Evolutionary conservation across 352 stramenopile genomes (phyloP).

Genomic region (Hyaloperonospora brassicae): DNA sequence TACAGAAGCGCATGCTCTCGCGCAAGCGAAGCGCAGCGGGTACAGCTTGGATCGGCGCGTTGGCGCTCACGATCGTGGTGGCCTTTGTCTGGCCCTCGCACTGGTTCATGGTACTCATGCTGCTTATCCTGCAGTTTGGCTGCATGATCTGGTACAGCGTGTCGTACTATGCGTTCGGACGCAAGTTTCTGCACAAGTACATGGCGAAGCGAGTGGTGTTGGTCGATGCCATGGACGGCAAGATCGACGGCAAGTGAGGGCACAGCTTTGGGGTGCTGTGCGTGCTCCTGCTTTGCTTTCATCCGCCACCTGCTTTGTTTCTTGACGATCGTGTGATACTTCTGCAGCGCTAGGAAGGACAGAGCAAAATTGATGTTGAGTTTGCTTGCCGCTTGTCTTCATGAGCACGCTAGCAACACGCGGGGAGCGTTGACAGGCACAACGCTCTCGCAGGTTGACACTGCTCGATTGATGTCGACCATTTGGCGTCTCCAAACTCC

Average conservation of each 20-base stretch:
- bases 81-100: conserved; percentile 35
- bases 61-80: conserved; percentile 36
- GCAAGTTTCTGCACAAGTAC: conserved; percentile 41
- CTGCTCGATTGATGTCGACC: conserved; percentile 9
- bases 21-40: conserved; percentile 27
- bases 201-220: conserved; percentile 29
- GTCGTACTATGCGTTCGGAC: conserved; percentile 42
- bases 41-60: conserved; percentile 33
- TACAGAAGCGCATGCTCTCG: conserved; percentile 36
- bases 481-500: conserved; percentile 3
- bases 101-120: conserved; percentile 42
- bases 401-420: too few species aligned
- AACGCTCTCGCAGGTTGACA: too few species aligned
- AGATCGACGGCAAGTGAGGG: conserved; percentile 32
- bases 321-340: too few species aligned
- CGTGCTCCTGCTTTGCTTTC: not conserved
- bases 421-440: too few species aligned
- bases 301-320: too few species aligned
- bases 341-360: too few species aligned
- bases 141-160: conserved; percentile 55
- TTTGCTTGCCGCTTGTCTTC: too few species aligned
- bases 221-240: conserved; percentile 30
- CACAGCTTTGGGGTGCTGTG: not conserved
- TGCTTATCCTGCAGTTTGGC: conserved; percentile 43
- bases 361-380: too few species aligned